Evolutionary conservation across 1,284 basidiomycete species (phyloP).

Genomic region (Rhodofomes roseus): DNA sequence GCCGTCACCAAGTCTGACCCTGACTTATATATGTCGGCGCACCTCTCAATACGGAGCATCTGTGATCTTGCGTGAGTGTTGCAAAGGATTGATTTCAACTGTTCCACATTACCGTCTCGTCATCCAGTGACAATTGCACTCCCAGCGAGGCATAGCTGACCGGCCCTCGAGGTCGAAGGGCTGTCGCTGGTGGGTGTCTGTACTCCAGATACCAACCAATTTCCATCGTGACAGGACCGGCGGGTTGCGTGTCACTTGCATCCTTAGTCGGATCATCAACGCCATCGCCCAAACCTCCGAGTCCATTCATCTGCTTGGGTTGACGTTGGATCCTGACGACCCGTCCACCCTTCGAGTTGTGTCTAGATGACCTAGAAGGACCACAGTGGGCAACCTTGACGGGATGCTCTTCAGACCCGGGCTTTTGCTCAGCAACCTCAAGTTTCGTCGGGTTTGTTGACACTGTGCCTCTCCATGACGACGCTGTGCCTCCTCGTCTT

Average conservation of each 20-base stretch:
- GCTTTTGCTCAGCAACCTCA: neutral
- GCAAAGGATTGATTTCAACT: too few species aligned
- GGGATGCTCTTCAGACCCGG: neutral
- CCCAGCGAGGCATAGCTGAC: constrained; percentile 14
- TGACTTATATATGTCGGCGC: neutral
- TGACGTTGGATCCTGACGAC: neutral
- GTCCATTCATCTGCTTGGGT: too few species aligned
- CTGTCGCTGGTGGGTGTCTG: constrained; percentile 16
- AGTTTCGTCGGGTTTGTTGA: neutral
- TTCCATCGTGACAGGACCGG: neutral
- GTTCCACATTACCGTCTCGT: constrained; percentile 19
- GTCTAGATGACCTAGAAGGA: neutral
- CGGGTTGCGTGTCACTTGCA: neutral
- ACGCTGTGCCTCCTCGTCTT: too few species aligned
- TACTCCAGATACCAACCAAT: constrained; percentile 24
- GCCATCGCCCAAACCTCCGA: too few species aligned
- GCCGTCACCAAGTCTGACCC: neutral
- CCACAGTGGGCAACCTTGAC: neutral
- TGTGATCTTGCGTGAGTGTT: too few species aligned
- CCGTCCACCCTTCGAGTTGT: neutral
- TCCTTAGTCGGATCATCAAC: neutral
- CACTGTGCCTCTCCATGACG: neutral
- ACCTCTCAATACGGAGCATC: constrained; percentile 7
- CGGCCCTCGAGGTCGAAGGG: constrained; percentile 8
- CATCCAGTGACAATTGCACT: constrained; percentile 17